Percentiles rank a stretch among this genome's conserved stretches.
Conservation (phyloP, 2,329 filamentous ascomycete genomes). For the Microcyclospora tardicrescens region DNA sequence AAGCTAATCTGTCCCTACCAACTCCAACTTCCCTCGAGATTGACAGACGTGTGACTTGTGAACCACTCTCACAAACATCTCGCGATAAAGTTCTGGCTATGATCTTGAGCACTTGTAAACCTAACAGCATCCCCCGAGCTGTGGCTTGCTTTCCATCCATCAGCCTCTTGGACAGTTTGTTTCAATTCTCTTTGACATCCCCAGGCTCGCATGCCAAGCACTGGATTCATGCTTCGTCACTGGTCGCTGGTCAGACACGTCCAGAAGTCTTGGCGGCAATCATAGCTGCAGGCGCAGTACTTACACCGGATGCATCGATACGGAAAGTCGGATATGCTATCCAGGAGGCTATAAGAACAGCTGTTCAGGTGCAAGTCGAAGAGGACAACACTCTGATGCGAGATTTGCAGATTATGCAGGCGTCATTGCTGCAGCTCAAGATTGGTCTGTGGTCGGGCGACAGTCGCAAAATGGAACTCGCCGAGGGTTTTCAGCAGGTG, state of each 20-base stretch:
- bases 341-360: constrained; percentile 35
- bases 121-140: constrained; percentile 36
- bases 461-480: constrained; percentile 46
- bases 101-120: constrained; percentile 46
- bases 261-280: constrained; percentile 49
- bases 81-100: constrained; percentile 51
- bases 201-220: constrained; percentile 44
- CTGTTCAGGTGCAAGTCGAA: constrained; percentile 31
- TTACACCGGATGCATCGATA: constrained; percentile 44
- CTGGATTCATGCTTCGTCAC: constrained; percentile 50
- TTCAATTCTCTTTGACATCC: constrained; percentile 47
- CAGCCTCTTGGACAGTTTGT: constrained; percentile 46
- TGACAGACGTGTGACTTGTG: constrained; percentile 29
- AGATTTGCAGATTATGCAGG: constrained; percentile 39
- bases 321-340: constrained; percentile 46
- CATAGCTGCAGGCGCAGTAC: constrained; percentile 46
- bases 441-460: constrained; percentile 48
- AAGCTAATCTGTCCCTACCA: constrained; percentile 28
- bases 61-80: constrained; percentile 28
- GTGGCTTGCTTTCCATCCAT: constrained; percentile 50
- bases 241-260: constrained; percentile 42
- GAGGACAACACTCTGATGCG: constrained; percentile 38
- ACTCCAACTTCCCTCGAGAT: constrained; percentile 26
- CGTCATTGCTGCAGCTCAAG: constrained; percentile 37
- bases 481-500: constrained; percentile 44